Evolutionary conservation across 192 early-diverging fungal genomes (phyloP).

Genomic region (Backusella sp.): DNA sequence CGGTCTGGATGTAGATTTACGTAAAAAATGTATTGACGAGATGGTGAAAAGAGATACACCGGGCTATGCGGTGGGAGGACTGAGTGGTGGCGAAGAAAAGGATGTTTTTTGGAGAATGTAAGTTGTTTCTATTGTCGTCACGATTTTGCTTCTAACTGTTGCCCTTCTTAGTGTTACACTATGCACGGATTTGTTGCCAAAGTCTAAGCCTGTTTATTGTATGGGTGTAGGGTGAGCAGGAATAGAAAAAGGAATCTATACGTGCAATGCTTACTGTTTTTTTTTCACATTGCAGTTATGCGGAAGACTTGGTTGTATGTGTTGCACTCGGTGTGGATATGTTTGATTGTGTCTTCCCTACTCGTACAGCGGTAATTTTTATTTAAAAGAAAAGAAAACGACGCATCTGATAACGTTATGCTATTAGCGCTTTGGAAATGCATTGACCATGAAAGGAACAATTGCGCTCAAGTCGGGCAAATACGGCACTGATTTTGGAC

Average conservation of each 20-base stretch:
- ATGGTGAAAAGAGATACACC: conserved; percentile 79
- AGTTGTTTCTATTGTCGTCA: not conserved
- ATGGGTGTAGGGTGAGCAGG: conserved; percentile 80
- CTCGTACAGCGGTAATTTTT: conserved; percentile 68
- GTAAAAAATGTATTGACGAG: conserved; percentile 70
- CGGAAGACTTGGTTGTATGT: conserved; percentile 84
- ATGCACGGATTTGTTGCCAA: conserved; percentile 79
- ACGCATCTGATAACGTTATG: not conserved
- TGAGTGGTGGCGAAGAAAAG: conserved; percentile 87
- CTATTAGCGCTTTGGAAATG: conserved; percentile 75
- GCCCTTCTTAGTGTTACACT: conserved; percentile 47
- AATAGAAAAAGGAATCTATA: not conserved
- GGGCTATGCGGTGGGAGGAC: conserved; percentile 84
- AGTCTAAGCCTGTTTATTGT: conserved; percentile 85
- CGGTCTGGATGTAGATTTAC: conserved; percentile 66
- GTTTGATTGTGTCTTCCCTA: conserved; percentile 92
- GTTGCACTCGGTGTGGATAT: conserved; percentile 86
- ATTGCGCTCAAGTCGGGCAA: conserved; percentile 62
- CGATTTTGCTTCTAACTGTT: not conserved
- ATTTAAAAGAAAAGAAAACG: not conserved
- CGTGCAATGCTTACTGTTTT: not conserved
- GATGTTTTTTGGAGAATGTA: conserved; percentile 81
- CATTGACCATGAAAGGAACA: conserved; percentile 71
- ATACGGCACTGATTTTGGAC: conserved; percentile 62
- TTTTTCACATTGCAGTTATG: conserved; percentile 44